phyloP scores from a whole-genome alignment of 2,329 filamentous ascomycete species.

The Aplosporella prunicola region DNA sequence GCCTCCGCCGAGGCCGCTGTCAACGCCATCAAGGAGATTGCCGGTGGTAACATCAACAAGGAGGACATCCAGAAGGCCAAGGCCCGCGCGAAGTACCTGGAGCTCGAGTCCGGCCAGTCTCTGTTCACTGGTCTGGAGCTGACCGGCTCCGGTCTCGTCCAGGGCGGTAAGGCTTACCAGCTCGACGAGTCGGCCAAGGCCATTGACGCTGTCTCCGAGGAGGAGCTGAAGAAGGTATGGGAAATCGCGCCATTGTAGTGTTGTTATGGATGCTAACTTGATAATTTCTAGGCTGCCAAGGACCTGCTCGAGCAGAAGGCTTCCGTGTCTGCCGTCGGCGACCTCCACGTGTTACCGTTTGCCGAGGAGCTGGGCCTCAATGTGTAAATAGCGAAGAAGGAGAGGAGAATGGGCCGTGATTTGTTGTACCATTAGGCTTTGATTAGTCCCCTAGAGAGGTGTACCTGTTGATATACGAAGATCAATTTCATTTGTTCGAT shows the following conservation, averaged over 20 bases:
- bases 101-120: slow-evolving; percentile 72
- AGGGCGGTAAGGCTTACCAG: slow-evolving; percentile 74
- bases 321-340: slow-evolving; percentile 79
- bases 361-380: slow-evolving; percentile 89
- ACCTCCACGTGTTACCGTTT: slow-evolving; percentile 82
- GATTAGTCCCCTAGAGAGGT: slow-evolving; percentile 31
- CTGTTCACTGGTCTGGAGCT: slow-evolving; percentile 68
- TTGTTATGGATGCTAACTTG: too few species aligned
- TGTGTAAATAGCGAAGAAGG: slow-evolving; percentile 58
- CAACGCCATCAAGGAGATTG: slow-evolving; percentile 72
- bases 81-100: slow-evolving; percentile 86
- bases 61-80: slow-evolving; percentile 89
- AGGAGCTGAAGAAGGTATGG: slow-evolving; percentile 79
- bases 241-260: slow-evolving; percentile 17
- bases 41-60: slow-evolving; percentile 63
- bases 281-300: slow-evolving; percentile 63
- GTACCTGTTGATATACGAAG: slow-evolving; percentile 22
- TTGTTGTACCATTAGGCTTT: slow-evolving; percentile 33
- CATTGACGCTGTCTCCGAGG: slow-evolving; percentile 70
- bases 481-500: slow-evolving; percentile 21
- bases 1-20: slow-evolving; percentile 67
- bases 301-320: slow-evolving; percentile 80
- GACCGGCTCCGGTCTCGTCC: slow-evolving; percentile 75
- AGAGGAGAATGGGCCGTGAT: slow-evolving; percentile 15
- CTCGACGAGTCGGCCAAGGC: slow-evolving; percentile 69